Conservation (phyloP, 257 asterid genomes). For the Ajuga chamaepitys region DNA sequence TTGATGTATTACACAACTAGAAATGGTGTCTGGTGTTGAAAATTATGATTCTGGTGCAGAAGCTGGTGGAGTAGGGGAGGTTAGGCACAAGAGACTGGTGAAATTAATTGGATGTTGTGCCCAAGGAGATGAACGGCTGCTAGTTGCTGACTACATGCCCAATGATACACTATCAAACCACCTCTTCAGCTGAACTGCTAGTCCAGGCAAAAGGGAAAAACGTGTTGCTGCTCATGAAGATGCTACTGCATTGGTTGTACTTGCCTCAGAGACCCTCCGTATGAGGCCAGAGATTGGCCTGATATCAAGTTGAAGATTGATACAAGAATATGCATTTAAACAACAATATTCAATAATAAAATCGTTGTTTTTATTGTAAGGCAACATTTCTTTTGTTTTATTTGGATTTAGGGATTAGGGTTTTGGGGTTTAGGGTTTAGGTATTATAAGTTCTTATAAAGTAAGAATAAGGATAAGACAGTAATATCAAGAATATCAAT, state of each 20-base stretch:
- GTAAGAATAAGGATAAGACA: too few relatives aligned
- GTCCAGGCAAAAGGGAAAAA: conserved; percentile 84
- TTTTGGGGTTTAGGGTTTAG: too few relatives aligned
- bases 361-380: too few relatives aligned
- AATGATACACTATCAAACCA: conserved; percentile 86
- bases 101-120: conserved; percentile 90
- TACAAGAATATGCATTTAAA: too few relatives aligned
- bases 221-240: conserved; percentile 72
- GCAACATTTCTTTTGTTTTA: too few relatives aligned
- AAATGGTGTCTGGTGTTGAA: too few relatives aligned
- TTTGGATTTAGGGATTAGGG: too few relatives aligned
- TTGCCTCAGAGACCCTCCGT: conserved; percentile 87
- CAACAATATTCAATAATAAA: too few relatives aligned
- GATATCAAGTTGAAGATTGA: conserved; percentile 65
- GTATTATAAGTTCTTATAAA: too few relatives aligned
- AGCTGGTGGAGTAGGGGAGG: conserved; percentile 91
- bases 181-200: conserved; percentile 66
- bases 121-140: conserved; percentile 86
- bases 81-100: conserved; percentile 81
- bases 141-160: conserved; percentile 86
- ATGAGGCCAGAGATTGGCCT: conserved; percentile 89
- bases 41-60: conserved; percentile 52
- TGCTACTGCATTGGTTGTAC: conserved; percentile 84
- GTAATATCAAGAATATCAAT: too few relatives aligned
- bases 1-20: too few relatives aligned